A percentile compares a stretch with the other conserved stretches of the same genome.
phyloP scores from a whole-genome alignment of 2,329 filamentous ascomycete species.

The Ceratocystis cacaofunesta region DNA sequence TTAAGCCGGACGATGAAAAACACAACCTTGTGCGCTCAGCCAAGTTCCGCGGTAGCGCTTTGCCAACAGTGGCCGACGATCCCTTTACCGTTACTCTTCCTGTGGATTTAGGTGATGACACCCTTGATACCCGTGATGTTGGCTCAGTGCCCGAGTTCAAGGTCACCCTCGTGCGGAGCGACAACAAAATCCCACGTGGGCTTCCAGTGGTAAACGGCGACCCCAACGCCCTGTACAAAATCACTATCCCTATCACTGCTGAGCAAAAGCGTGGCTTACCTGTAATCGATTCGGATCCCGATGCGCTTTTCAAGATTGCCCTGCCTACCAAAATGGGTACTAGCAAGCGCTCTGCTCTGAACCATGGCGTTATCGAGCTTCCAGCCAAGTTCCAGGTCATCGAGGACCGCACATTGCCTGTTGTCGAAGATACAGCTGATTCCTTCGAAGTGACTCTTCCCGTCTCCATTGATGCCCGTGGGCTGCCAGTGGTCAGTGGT shows the following conservation, averaged over 20 bases:
- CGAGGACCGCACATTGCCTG: constrained; percentile 11
- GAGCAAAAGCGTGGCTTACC: constrained; percentile 9
- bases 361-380: constrained; percentile 3
- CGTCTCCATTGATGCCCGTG: constrained; percentile 9
- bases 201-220: constrained; percentile 13
- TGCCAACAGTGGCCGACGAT: constrained; percentile 5
- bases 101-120: not conserved
- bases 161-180: constrained; percentile 9
- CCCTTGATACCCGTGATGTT: not conserved
- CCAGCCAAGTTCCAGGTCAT: constrained; percentile 8
- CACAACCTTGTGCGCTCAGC: constrained; percentile 3
- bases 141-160: not conserved
- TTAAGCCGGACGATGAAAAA: not conserved
- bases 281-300: constrained; percentile 12
- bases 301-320: constrained; percentile 12
- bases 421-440: constrained; percentile 1
- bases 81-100: constrained; percentile 8
- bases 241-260: constrained; percentile 6
- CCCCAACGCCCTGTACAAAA: constrained; percentile 14
- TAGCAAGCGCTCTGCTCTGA: not conserved
- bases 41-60: constrained; percentile 6
- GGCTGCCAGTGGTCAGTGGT: constrained; percentile 13
- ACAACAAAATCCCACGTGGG: constrained; percentile 3
- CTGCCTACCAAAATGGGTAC: constrained; percentile 2
- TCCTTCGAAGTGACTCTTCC: constrained; percentile 15